These are phyloP conservation scores for Aspergillus caelatus DNA, from an alignment of 2,329 filamentous ascomycete genomes.

Conservation along the genomic window DNA sequence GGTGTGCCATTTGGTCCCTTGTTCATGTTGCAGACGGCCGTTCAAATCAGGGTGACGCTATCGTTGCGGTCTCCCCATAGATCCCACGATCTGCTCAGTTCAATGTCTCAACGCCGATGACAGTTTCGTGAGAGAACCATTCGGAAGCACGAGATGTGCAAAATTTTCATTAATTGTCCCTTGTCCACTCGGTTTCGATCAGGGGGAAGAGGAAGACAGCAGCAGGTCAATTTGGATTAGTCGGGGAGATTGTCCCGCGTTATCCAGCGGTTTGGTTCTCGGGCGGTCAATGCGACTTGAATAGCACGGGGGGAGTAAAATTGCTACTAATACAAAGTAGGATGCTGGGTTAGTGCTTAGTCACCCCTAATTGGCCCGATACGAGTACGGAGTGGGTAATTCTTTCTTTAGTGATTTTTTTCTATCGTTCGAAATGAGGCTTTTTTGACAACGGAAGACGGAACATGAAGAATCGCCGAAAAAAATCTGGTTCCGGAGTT, in stretches of 20 bases:
- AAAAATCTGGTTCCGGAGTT: background rate
- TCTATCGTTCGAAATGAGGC: background rate
- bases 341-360: background rate
- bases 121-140: background rate
- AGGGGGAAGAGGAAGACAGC: background rate
- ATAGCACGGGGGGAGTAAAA: background rate
- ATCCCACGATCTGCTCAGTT: constrained; percentile 9
- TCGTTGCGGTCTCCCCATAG: constrained; percentile 26
- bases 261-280: constrained; percentile 1
- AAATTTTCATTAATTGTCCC: background rate
- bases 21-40: constrained; percentile 36
- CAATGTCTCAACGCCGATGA: background rate
- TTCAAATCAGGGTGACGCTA: constrained; percentile 24
- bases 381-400: background rate
- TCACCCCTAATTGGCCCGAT: background rate
- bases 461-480: background rate
- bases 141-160: background rate
- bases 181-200: background rate
- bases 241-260: background rate
- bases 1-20: constrained; percentile 41
- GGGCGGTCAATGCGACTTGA: background rate
- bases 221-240: background rate
- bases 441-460: background rate
- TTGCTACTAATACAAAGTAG: background rate
- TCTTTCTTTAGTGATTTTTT: background rate